Evolutionary conservation across 441 rosid species (phyloP), one percentile per base, ranked within the genome.

Genomic region (Biscutella laevigata): DNA sequence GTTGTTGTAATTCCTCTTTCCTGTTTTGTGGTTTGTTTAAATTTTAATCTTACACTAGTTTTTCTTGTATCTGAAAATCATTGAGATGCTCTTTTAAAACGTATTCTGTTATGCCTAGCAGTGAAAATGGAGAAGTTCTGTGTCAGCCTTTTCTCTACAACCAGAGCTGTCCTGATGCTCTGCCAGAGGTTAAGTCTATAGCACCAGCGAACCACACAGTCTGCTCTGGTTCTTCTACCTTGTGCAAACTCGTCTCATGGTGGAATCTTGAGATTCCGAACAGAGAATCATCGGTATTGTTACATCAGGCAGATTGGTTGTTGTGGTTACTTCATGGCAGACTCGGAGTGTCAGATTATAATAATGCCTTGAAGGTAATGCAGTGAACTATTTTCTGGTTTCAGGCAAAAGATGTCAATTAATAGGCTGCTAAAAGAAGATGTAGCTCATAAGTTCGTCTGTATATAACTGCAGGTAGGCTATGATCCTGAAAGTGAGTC

Each of bases 241-340:
- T 91, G 20, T 91, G 98, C 77, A 91, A 91, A 68, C 96, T 87
- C 24, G 86, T 87, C 32, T 81, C 94, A 2, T 87, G 98, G 96
- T 91, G 98, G 96, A 81, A 74, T 44, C 58, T 20, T 15, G 60
- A 52, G 6, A 54, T 64, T 40, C 56, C 81, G 0, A 61, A 70
- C 25, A 68, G 71, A 71, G 69, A 82, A 62, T 78, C 85, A n/a
- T 81, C 74, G 2, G 12, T 78, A 4, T 68, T 87, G 65, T 57
- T 91, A 71, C 96, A 87, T 68, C 98, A 91, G 68, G 90, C 95
- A 14, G 98, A 91, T 83, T 91, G 98, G 96, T 73, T 84, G 71
- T 47, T 85, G 71, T 87, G 87, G 98, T 77, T 84, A 69, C 85
- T 91, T 48, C 98, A 85, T 47, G 98, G 95, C 36, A 79, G 58